Conservation (phyloP, 495 filamentous ascomycete genomes). For the Neurospora sublineolata region DNA sequence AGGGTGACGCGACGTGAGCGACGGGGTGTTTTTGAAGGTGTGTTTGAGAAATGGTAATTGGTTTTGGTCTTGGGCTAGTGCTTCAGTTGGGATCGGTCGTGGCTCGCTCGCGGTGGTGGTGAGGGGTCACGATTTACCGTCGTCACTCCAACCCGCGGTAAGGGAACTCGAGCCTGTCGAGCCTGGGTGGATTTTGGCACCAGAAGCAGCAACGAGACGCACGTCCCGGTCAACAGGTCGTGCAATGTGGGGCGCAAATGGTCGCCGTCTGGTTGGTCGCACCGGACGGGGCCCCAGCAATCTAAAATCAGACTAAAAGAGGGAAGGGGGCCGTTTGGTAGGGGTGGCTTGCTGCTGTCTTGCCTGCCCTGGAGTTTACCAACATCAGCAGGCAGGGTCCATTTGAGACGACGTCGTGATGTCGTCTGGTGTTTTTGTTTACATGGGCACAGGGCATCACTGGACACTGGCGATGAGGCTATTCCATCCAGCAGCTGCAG, state of each 20-base stretch:
- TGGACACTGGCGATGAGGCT: neutral
- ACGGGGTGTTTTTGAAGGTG: neutral
- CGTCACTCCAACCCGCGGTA: conserved; percentile 3
- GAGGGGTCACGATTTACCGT: conserved; percentile 12
- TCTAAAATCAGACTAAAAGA: conserved; percentile 18
- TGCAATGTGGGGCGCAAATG: conserved; percentile 9
- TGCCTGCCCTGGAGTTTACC: neutral
- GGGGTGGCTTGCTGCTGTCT: neutral
- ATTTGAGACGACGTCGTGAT: neutral
- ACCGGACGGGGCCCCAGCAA: conserved; percentile 7
- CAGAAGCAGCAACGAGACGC: neutral
- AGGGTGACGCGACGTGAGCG: conserved; percentile 3
- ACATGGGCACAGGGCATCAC: neutral
- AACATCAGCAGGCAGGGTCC: neutral
- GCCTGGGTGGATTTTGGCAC: conserved; percentile 3
- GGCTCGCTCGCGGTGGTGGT: conserved; percentile 5
- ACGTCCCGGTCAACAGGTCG: conserved; percentile 1
- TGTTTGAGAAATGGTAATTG: neutral
- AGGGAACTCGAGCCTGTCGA: neutral
- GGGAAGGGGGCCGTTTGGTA: conserved; percentile 2
- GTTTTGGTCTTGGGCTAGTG: neutral
- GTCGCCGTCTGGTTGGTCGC: conserved; percentile 14
- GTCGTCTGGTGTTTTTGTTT: neutral
- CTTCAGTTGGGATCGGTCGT: neutral
- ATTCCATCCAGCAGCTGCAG: neutral